phyloP scores from a whole-genome alignment of 371 early-diverging fungal genomes.

The Mucor sp. region DNA sequence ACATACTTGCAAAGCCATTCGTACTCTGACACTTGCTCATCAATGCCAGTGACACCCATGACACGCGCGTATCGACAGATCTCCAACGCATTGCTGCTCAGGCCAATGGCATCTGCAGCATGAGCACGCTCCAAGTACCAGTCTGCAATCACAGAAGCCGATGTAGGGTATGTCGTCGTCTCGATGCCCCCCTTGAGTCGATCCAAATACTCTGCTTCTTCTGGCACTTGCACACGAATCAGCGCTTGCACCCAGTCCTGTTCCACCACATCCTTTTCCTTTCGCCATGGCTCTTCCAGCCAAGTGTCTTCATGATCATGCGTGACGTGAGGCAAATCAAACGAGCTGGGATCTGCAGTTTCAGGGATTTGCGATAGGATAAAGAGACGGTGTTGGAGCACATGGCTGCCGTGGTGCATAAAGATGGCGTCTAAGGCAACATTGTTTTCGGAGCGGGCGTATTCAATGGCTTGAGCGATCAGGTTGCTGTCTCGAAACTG shows the following conservation, averaged over 20 bases:
- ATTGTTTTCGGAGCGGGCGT: slow-evolving; percentile 60
- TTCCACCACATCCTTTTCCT: slow-evolving; percentile 31
- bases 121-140: slow-evolving; percentile 66
- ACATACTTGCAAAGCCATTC: slow-evolving; percentile 64
- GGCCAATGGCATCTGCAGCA: slow-evolving; percentile 59
- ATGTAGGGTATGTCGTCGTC: slow-evolving; percentile 48
- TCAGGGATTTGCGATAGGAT: slow-evolving; percentile 71
- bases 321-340: slow-evolving; percentile 47
- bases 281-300: slow-evolving; percentile 44
- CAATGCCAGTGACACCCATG: slow-evolving; percentile 54
- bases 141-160: slow-evolving; percentile 43
- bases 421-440: slow-evolving; percentile 64
- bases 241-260: slow-evolving; percentile 13
- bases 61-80: slow-evolving; percentile 57
- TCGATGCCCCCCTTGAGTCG: slow-evolving; percentile 32
- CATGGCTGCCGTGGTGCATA: slow-evolving; percentile 59
- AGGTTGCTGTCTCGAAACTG: slow-evolving; percentile 71
- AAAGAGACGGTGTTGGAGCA: slow-evolving; percentile 62
- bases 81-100: slow-evolving; percentile 56
- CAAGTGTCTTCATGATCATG: slow-evolving; percentile 37
- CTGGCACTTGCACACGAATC: slow-evolving; percentile 19
- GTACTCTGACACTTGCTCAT: slow-evolving; percentile 48
- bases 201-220: slow-evolving; percentile 16
- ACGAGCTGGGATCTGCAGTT: slow-evolving; percentile 51
- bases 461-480: slow-evolving; percentile 61